Percentiles rank a stretch among this genome's conserved stretches.
Evolutionary conservation across 73 alveolate genomes (phyloP).

Genomic region (Tetrahymena thermophila): DNA sequence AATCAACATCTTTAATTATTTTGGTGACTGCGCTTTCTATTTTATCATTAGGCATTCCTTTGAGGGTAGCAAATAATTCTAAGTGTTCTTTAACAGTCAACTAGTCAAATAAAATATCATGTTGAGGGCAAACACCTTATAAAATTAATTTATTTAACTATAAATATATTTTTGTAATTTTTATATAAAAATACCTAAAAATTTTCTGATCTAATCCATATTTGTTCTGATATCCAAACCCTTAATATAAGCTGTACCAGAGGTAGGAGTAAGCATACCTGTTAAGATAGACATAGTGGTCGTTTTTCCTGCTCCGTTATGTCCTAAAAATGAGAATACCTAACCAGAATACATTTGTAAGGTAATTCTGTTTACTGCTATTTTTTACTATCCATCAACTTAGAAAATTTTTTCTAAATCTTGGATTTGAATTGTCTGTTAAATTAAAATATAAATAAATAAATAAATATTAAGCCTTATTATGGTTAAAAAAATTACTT

Average conservation of each 20-base stretch:
- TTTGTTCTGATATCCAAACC: conserved; percentile 58
- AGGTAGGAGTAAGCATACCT: conserved; percentile 57
- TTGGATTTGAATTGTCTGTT: conserved; percentile 30
- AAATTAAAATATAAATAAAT: conserved; percentile 14
- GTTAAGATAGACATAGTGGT: conserved; percentile 68
- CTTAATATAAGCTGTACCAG: conserved; percentile 67
- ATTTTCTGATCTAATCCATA: conserved; percentile 56
- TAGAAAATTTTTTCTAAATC: background rate
- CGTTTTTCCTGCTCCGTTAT: conserved; percentile 88
- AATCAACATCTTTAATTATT: conserved; percentile 57
- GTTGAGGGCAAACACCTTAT: conserved; percentile 74
- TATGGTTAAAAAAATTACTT: conserved; percentile 15
- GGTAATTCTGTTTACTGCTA: conserved; percentile 31
- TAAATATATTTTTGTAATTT: no score
- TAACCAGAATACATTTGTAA: conserved; percentile 45
- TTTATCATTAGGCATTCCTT: conserved; percentile 53
- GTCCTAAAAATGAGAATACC: conserved; percentile 69
- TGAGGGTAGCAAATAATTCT: conserved; percentile 53
- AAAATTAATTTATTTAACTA: no score
- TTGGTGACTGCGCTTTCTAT: conserved; percentile 20
- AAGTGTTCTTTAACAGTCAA: conserved; percentile 81
- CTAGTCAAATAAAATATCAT: conserved; percentile 76
- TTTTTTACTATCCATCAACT: conserved; percentile 32
- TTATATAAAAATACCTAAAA: background rate
- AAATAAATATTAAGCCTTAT: no score